These are phyloP conservation scores for Drechslerella coelobrocha DNA, from an alignment of 2,329 filamentous ascomycete genomes.

Conservation along the genomic window DNA sequence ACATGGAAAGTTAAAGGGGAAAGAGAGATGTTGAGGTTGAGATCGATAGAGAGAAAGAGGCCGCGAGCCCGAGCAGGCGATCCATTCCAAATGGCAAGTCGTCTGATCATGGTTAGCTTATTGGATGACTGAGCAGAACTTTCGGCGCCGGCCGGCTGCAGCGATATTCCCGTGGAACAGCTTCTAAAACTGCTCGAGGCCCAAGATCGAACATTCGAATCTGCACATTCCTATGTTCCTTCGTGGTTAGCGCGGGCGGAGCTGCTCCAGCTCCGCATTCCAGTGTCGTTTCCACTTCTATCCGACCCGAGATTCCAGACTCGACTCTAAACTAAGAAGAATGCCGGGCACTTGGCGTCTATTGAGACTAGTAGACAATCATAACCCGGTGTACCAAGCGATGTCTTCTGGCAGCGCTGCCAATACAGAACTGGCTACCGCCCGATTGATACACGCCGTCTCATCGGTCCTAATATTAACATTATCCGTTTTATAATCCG, in stretches of 20 bases:
- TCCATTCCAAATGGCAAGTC: not conserved
- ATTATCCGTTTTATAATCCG: no score
- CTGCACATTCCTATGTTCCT: no score
- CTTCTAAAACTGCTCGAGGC: not conserved
- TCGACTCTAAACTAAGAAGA: not conserved
- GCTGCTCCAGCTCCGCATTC: not conserved
- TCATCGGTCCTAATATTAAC: no score
- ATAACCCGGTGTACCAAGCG: no score
- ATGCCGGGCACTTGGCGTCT: no score
- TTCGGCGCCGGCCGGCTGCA: not conserved
- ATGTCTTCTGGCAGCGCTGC: no score
- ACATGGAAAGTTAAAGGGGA: not conserved
- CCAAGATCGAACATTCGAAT: not conserved
- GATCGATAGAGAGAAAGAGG: not conserved
- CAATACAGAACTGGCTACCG: no score
- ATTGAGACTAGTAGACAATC: no score
- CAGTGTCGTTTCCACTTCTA: not conserved
- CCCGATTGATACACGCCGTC: no score
- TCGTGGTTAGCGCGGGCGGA: not conserved
- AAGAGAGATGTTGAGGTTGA: conserved; percentile 1
- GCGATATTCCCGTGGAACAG: not conserved
- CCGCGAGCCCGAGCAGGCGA: not conserved
- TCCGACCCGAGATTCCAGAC: conserved; percentile 1
- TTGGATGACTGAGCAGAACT: not conserved
- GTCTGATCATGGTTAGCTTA: not conserved